Percentiles rank a stretch among this genome's conserved stretches.
These are phyloP conservation scores for Phylloboletellus chloephorus DNA, from an alignment of 1,284 basidiomycete species.

Conservation along the genomic window DNA sequence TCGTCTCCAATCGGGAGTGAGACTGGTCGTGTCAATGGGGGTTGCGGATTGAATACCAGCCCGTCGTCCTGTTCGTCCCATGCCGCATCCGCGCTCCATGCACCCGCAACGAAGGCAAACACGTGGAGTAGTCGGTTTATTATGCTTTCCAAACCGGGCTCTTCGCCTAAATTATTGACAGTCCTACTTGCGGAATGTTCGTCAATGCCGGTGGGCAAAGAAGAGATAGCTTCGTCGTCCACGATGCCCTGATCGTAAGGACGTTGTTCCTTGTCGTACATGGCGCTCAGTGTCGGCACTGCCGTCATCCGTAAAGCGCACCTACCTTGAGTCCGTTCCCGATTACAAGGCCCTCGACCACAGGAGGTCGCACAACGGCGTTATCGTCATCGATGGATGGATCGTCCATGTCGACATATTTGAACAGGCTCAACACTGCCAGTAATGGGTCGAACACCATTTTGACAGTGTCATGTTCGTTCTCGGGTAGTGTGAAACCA, in stretches of 20 bases:
- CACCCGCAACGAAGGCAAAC: slow-evolving; percentile 20
- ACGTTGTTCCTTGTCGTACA: slow-evolving; percentile 23
- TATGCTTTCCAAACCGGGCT: slow-evolving; percentile 13
- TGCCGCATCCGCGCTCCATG: slow-evolving; percentile 20
- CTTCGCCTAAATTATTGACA: slow-evolving; percentile 9
- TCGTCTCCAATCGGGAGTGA: slow-evolving; percentile 4
- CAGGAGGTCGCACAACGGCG: slow-evolving; percentile 17
- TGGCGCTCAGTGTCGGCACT: slow-evolving; percentile 11
- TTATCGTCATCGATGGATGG: not conserved
- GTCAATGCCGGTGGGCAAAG: slow-evolving; percentile 3
- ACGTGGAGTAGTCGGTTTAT: slow-evolving; percentile 12
- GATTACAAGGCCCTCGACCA: slow-evolving; percentile 11
- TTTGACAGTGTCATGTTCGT: slow-evolving; percentile 29
- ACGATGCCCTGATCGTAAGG: slow-evolving; percentile 18
- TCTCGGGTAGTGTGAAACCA: slow-evolving; percentile 35
- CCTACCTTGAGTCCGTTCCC: slow-evolving; percentile 29
- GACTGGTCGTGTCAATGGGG: slow-evolving; percentile 4
- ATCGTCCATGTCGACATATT: slow-evolving; percentile 10
- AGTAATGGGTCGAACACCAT: slow-evolving; percentile 22
- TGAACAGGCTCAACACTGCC: slow-evolving; percentile 12
- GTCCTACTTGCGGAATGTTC: not conserved
- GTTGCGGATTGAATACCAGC: slow-evolving; percentile 22
- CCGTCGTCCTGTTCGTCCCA: slow-evolving; percentile 27
- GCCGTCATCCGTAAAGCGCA: slow-evolving; percentile 23
- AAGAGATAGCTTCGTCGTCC: slow-evolving; percentile 10